A percentile compares a stretch with the other conserved stretches of the same genome.
phyloP scores from a whole-genome alignment of 1,284 basidiomycete genomes.

The Cryptococcus sp. region DNA sequence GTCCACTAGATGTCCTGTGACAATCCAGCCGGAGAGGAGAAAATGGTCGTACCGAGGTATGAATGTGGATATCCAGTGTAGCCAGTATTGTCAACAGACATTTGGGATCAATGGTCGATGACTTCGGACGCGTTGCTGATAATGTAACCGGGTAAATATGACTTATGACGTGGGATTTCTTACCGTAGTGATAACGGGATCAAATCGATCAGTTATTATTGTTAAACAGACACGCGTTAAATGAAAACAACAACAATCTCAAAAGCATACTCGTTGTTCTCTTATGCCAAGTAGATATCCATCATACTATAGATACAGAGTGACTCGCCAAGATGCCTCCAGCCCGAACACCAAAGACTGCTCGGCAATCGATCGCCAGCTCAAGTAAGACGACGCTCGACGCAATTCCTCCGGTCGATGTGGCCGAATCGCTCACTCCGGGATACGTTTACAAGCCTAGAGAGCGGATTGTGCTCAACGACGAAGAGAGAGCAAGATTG shows the following conservation, averaged over 20 bases:
- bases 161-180: neutral
- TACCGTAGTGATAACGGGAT: neutral
- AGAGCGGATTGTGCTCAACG: conserved; percentile 17
- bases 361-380: conserved; percentile 14
- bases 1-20: no score
- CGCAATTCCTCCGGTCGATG: conserved; percentile 24
- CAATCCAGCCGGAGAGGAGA: neutral
- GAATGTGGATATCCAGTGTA: neutral
- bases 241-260: neutral
- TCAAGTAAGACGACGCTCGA: conserved; percentile 38
- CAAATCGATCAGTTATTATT: neutral
- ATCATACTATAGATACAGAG: no score
- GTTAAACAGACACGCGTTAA: neutral
- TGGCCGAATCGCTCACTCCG: conserved; percentile 40
- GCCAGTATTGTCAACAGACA: neutral
- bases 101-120: neutral
- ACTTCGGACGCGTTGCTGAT: no score
- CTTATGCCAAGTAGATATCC: no score
- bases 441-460: conserved; percentile 24
- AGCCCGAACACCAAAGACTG: neutral
- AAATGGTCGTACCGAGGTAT: neutral
- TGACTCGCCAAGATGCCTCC: neutral
- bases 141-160: no score
- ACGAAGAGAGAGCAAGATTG: conserved; percentile 35
- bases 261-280: no score